phyloP scores from a whole-genome alignment of 371 early-diverging fungal genomes.

The Syncephalastrum monosporum region DNA sequence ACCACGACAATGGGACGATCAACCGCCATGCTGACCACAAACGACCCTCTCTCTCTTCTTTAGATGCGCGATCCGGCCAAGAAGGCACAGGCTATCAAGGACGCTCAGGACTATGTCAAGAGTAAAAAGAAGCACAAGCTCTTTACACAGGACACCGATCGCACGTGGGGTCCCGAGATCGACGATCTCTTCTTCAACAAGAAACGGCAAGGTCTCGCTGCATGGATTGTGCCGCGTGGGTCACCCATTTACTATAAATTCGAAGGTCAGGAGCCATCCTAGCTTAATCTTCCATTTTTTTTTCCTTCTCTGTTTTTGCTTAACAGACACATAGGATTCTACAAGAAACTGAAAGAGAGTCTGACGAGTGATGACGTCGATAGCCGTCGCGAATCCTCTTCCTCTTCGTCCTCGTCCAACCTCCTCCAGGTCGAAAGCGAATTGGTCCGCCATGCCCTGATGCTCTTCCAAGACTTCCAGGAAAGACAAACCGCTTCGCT shows the following conservation, averaged over 20 bases:
- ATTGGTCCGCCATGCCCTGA: conserved; percentile 49
- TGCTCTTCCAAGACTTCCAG: conserved; percentile 59
- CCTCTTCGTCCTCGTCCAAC: neutral
- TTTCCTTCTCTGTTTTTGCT: neutral
- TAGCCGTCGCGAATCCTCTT: too few species aligned
- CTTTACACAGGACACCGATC: conserved; percentile 1
- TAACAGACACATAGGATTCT: conserved; percentile 28
- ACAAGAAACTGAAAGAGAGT: conserved; percentile 29
- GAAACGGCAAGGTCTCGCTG: conserved; percentile 34
- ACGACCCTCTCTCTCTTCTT: neutral
- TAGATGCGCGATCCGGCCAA: conserved; percentile 31
- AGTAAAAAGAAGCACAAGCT: conserved; percentile 7
- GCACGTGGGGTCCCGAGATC: conserved; percentile 40
- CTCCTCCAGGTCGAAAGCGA: conserved; percentile 35
- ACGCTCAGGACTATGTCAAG: conserved; percentile 38
- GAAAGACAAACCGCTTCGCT: conserved; percentile 40
- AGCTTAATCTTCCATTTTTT: neutral
- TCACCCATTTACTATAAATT: conserved; percentile 51
- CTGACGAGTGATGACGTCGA: conserved; percentile 5
- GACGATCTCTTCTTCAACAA: conserved; percentile 48
- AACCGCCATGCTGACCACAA: neutral
- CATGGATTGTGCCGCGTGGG: conserved; percentile 40
- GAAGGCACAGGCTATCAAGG: conserved; percentile 28
- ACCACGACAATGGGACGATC: neutral
- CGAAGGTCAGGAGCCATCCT: conserved; percentile 30